Evolutionary conservation across 768 basidiomycete genomes (phyloP).

Genomic region (Termitomyces sp.): DNA sequence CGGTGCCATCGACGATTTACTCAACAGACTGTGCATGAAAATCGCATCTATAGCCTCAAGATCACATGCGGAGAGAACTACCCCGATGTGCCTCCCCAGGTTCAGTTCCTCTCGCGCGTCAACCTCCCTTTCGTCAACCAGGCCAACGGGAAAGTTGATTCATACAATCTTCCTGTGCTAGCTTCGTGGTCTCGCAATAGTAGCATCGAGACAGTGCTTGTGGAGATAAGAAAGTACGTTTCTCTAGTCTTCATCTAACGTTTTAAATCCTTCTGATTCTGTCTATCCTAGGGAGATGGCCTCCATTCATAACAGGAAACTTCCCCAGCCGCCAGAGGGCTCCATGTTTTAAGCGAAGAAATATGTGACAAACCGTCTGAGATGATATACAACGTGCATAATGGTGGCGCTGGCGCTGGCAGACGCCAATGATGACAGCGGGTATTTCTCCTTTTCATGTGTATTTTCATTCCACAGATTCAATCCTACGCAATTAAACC

Average conservation of each 20-base stretch:
- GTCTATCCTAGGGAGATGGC: conserved; percentile 82
- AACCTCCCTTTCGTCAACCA: conserved; percentile 91
- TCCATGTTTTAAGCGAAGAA: conserved; percentile 47
- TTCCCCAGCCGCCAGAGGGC: conserved; percentile 93
- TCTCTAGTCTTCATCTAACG: not conserved
- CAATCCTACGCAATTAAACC: not conserved
- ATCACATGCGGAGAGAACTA: conserved; percentile 78
- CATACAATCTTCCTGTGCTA: conserved; percentile 66
- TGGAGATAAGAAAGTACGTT: conserved; percentile 88
- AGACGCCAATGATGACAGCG: not conserved
- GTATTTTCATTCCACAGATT: conserved; percentile 7
- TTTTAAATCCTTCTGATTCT: not conserved
- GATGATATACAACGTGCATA: not conserved
- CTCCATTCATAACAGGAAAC: conserved; percentile 84
- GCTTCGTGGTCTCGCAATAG: conserved; percentile 68
- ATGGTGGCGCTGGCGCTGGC: not conserved
- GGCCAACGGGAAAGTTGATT: conserved; percentile 75
- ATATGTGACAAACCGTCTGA: not conserved
- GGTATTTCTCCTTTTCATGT: conserved; percentile 5
- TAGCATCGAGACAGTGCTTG: conserved; percentile 85
- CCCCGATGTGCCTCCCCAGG: conserved; percentile 77
- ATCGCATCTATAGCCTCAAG: conserved; percentile 94
- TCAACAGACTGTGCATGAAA: conserved; percentile 91
- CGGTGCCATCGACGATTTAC: conserved; percentile 12
- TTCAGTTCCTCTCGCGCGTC: conserved; percentile 86